phyloP scores from a whole-genome alignment of 2,329 filamentous ascomycete species.

The Diaporthe citriasiana region DNA sequence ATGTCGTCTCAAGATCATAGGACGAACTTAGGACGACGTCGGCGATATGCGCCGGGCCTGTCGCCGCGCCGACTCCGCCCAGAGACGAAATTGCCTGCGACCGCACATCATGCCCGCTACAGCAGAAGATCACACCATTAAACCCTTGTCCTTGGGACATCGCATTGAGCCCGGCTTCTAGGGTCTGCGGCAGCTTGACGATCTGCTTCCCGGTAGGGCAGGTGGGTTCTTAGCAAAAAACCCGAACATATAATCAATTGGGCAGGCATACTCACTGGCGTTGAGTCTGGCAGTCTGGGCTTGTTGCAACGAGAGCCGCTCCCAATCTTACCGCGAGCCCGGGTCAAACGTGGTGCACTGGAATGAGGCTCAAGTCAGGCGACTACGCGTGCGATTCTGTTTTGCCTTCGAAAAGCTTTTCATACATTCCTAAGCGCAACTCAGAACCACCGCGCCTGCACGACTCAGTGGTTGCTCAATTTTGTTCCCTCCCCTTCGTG shows the following conservation, averaged over 20 bases:
- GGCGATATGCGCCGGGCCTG: not conserved
- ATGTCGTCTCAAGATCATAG: conserved; percentile 16
- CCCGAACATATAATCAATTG: not conserved
- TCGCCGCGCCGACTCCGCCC: conserved; percentile 19
- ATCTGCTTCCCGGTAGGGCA: conserved; percentile 25
- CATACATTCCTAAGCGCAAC: not conserved
- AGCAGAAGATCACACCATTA: not conserved
- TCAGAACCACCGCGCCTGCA: not conserved
- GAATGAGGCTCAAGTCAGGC: conserved; percentile 32
- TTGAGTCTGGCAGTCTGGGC: not conserved
- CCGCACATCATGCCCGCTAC: conserved; percentile 28
- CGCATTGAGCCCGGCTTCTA: conserved; percentile 28
- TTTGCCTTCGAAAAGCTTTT: not conserved
- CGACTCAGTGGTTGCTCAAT: not conserved
- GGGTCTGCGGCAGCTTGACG: conserved; percentile 36
- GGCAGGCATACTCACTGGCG: not conserved
- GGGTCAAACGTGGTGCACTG: conserved; percentile 15
- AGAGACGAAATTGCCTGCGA: conserved; percentile 27
- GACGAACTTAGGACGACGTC: conserved; percentile 9
- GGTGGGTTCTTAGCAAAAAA: conserved; percentile 21
- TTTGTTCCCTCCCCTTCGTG: not conserved
- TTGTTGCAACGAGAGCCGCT: not conserved
- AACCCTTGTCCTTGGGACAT: conserved; percentile 7
- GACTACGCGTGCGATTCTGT: not conserved
- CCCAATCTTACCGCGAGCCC: conserved; percentile 7